Base-by-base conservation (phyloP, 768 basidiomycete genomes). In the Trametes cinnabarina region DNA sequence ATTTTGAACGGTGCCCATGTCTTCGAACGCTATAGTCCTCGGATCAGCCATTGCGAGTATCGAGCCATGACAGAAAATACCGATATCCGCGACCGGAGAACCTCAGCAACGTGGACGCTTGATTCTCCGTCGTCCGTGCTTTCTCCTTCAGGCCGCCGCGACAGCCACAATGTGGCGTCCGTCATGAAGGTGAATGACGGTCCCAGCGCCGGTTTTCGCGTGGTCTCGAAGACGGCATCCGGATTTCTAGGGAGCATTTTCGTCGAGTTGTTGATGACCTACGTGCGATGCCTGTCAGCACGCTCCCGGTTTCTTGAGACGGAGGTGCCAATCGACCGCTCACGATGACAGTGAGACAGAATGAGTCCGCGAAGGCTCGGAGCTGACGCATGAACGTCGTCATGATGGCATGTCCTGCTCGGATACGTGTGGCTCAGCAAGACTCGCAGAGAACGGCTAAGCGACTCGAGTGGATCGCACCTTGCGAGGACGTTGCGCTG, bases 121-220 rank as follows among this genome's bases (percentile, higher is more conserved):
- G 28, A 25, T 14, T 34, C 59, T 11, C 62, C 52, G 6, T 58
- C 43, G 10, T 60, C 63, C 22, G 19, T 48, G 20, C 35, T 34
- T 1, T 47, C 51, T 6, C 42, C 41, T 11, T 15, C 15, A 12
- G 19, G 22, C n/a, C 44, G 35, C 30, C 63, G 71, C 10, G 79
- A 75, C 10, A 90, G 73, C 89, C 89, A 92, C n/a, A 92, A 62
- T 0, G 86, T 88, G 15, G 81, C 83, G 64, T 92, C 90, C 2
- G 84, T 81, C 68, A 90, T 71, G 69, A 82, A 88, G 7, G 85
- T 75, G 59, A 92, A 92, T 1, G 88, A 86, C 1, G 89, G 84
- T 0, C 90, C 90, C 14, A 92, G 75, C 0, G 88, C 87, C 4
- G 89, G 88, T 65, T 88, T 90, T 55, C 82, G 76, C 8, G 68